Conservation (phyloP, 441 rosid species). For the Eugenia klotzschiana region DNA sequence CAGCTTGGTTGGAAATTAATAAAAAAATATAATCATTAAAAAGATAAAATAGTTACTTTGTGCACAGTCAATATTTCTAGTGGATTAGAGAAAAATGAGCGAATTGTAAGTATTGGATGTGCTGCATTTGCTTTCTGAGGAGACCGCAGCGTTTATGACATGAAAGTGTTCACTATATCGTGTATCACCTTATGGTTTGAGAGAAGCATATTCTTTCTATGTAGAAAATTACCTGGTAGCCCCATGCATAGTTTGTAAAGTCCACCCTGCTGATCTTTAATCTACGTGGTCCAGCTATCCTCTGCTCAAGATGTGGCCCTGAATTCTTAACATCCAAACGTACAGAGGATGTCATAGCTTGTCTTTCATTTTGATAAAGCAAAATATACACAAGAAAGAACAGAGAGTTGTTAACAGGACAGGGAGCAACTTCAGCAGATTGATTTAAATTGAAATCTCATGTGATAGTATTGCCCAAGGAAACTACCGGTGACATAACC, state of each 20-base stretch:
- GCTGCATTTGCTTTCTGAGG: background rate
- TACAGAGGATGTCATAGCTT: background rate
- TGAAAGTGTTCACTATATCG: background rate
- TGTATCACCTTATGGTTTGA: background rate
- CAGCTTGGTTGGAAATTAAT: background rate
- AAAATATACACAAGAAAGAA: background rate
- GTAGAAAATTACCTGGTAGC: conserved; percentile 49
- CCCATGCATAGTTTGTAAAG: conserved; percentile 41
- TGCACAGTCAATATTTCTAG: background rate
- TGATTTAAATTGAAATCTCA: background rate
- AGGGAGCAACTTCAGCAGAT: background rate
- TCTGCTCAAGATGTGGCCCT: conserved; percentile 60
- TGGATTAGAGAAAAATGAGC: background rate
- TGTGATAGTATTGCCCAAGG: background rate
- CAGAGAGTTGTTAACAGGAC: background rate
- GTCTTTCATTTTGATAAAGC: background rate
- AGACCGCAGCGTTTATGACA: background rate
- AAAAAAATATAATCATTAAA: background rate
- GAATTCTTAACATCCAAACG: conserved; percentile 32
- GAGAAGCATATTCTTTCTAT: background rate
- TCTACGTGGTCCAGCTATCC: conserved; percentile 32
- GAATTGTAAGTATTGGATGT: background rate
- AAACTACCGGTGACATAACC: background rate
- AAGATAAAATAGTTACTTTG: background rate
- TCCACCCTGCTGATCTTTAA: conserved; percentile 22